Base-by-base conservation (phyloP, 2,329 filamentous ascomycete species). In the Mariannaea elegans region DNA sequence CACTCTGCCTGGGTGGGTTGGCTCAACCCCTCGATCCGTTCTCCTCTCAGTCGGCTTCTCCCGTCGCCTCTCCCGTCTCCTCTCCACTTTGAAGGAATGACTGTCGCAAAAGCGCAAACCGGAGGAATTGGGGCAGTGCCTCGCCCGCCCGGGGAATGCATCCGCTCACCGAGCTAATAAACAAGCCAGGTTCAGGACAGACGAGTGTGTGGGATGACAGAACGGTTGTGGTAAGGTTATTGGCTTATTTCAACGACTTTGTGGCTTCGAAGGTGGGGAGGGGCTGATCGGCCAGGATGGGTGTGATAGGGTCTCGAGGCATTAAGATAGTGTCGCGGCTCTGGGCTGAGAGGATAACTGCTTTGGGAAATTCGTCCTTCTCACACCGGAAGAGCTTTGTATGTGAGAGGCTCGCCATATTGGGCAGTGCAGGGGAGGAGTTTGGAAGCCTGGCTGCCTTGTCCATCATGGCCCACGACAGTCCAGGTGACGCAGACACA, bases 81-180 rank as follows among this genome's bases (percentile, higher is more conserved):
- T 10, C 36, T 41, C n/a, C 36, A 19, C 18, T 14, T 7, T 12
- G 27, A 12, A 7, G 27, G 27, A 38, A 38, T 27, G 9, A 44
- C 27, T 34, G 42, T 36, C 49, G 39, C 49, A 44, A 52, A 52
- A 52, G 49, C 18, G 49, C 49, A 44, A 44, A 41, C n/a, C 32
- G 16, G n/a, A 18, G 10, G 6, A 19, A 24, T n/a, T 4, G 49
- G 29, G 49, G 49, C 49, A 16, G 36, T 52, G 49, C 36, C 31
- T 12, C 18, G 16, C 48, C n/a, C 34, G 9, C 24, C 24, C 32
- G 32, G 24, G 9, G 9, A 24, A 44, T n/a, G 19, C 49, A 44
- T 18, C 18, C 12, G 4, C 19, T 44, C 27, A 34, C 38, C 24
- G 34, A 42, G 21, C 10, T 23, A 31, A 34, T 23, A 31, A 34